A percentile compares a stretch with the other conserved stretches of the same genome.
Evolutionary conservation across 2,329 filamentous ascomycete species (phyloP).

Genomic region (Grosmannia clavigera): DNA sequence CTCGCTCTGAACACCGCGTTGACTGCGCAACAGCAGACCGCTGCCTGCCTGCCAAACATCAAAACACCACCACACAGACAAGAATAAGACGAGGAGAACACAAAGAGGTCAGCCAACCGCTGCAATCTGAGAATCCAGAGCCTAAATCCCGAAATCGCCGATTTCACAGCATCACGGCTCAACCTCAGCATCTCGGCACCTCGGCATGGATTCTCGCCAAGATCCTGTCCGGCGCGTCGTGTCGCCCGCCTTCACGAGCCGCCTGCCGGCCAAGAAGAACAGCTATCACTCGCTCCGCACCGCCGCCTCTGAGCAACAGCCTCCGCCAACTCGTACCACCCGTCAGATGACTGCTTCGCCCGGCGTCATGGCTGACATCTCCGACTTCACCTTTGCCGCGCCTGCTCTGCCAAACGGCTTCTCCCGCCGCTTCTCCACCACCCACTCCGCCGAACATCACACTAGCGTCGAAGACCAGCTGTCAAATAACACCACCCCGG

Average conservation of each 20-base stretch:
- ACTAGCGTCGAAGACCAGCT: neutral
- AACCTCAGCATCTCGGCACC: neutral
- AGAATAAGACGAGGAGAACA: too few relatives aligned
- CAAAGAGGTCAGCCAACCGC: too few relatives aligned
- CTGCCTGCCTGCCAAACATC: too few relatives aligned
- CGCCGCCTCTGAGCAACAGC: neutral
- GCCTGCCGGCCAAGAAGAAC: slow-evolving; percentile 8
- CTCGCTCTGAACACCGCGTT: neutral
- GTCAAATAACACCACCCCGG: neutral
- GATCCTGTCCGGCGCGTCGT: neutral
- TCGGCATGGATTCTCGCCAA: neutral
- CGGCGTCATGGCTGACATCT: slow-evolving; percentile 6
- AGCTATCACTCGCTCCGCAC: slow-evolving; percentile 8
- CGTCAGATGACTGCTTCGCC: slow-evolving; percentile 1
- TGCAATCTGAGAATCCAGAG: too few relatives aligned
- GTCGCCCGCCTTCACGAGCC: slow-evolving; percentile 3
- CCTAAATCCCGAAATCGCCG: too few relatives aligned
- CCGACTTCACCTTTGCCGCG: slow-evolving; percentile 1
- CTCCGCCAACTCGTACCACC: neutral
- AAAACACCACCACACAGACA: too few relatives aligned
- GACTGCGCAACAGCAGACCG: too few relatives aligned
- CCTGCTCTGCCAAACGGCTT: slow-evolving; percentile 1
- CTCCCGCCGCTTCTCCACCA: neutral
- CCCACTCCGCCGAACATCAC: neutral
- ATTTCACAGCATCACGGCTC: neutral